Base-by-base conservation (phyloP, 768 basidiomycete genomes). In the Mycena galopus region DNA sequence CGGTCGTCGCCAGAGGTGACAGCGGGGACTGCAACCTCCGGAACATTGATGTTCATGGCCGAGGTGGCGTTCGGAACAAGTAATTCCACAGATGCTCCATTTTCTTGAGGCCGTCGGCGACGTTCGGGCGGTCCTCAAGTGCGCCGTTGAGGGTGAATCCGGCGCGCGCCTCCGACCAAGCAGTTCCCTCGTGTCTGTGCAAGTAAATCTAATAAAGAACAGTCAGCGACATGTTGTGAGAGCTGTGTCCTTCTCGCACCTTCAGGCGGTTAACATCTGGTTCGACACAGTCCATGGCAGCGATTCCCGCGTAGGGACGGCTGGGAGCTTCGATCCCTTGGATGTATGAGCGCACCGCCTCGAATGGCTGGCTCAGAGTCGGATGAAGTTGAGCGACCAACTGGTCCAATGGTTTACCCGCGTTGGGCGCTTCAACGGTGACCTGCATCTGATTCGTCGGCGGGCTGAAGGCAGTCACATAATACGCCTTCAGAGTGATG, bases 401-500 rank as follows among this genome's bases (percentile, higher is more conserved):
- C 37, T 69, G 53, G 29, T 75, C 69, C 16, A 82, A 65, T 11
- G 78, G 77, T 8, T 33, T 72, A 39, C 77, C 78, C 57, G 71
- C 61, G 70, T 80, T 79, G 23, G 50, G 50, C 10, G 27, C 25
- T 44, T 51, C 50, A 23, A 77, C 44, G n/a, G 73, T 29, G 44
- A 37, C 55, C 33, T 73, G 67, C 19, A 37, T 50, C 47, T 58
- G 59, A 53, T 73, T 71, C 30, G 67, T n/a, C 4, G 50, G 72
- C 27, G 72, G 57, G 21, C 71, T 70, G 47, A 77, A 68, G 17
- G 76, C 62, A 47, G 81, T 80, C 23, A 80, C 69, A 62, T 82
- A 80, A 65, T 82, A 82, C 21, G 79, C 80, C 71, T 81, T 82
- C 21, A 82, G 60, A 25, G 77, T 73, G 35, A 82, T 76, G 14